These are phyloP conservation scores for Ormosia semicastrata DNA, from an alignment of 306 rosid genomes.

Conservation along the genomic window DNA sequence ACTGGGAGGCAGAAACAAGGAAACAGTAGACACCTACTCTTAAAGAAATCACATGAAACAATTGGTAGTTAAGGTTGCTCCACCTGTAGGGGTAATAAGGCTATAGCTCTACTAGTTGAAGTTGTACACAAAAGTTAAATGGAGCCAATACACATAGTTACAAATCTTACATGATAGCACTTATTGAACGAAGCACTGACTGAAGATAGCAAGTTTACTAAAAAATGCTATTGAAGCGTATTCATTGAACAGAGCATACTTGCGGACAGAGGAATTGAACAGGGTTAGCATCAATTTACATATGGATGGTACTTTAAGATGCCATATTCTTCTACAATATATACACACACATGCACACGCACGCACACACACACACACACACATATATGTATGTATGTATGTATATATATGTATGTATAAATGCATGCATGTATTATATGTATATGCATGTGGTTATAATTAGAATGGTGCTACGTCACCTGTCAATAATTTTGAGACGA, in stretches of 20 bases:
- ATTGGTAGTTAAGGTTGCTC: neutral
- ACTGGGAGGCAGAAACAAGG: neutral
- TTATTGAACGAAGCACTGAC: slow-evolving; percentile 19
- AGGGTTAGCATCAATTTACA: neutral
- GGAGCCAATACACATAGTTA: slow-evolving; percentile 10
- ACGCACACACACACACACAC: too few species aligned
- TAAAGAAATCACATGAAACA: neutral
- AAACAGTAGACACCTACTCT: neutral
- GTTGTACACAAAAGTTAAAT: slow-evolving; percentile 1
- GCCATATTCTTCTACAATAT: neutral
- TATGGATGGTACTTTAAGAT: neutral
- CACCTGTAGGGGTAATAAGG: neutral
- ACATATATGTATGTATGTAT: too few species aligned
- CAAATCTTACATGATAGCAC: neutral
- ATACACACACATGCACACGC: too few species aligned
- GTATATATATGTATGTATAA: too few species aligned
- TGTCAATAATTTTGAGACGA: slow-evolving; percentile 92
- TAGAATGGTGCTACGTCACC: slow-evolving; percentile 48
- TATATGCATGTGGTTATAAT: neutral
- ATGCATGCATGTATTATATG: too few species aligned
- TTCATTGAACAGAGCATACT: slow-evolving; percentile 24
- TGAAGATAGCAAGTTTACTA: neutral
- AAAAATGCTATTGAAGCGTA: neutral
- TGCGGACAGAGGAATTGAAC: neutral
- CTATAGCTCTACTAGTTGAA: neutral